A percentile compares a stretch with the other conserved stretches of the same genome.
Conservation (phyloP, 164 flowering plant species). For the Aristolochia fimbriata region DNA sequence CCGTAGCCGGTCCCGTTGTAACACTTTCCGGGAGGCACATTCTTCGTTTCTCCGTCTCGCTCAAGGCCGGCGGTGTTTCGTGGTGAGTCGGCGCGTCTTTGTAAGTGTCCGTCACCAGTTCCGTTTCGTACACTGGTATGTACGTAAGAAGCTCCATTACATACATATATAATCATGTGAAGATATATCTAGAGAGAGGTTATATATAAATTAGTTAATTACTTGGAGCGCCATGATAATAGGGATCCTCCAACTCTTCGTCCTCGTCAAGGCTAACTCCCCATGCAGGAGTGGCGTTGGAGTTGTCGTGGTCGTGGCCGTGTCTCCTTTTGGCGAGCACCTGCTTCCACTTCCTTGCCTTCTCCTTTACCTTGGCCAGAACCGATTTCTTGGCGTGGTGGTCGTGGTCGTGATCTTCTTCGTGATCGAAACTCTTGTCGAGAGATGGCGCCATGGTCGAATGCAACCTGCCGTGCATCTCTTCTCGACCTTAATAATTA, state of each 20-base stretch:
- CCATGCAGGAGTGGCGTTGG: constrained; percentile 31
- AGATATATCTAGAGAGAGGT: no score
- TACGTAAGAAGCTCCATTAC: no score
- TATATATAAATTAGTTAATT: constrained; percentile 8
- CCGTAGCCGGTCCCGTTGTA: no score
- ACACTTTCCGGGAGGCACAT: no score
- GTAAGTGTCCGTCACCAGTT: constrained; percentile 37
- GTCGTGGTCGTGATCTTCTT: constrained; percentile 24
- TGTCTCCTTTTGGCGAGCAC: constrained; percentile 41
- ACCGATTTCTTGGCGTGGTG: constrained; percentile 55
- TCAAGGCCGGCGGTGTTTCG: no score
- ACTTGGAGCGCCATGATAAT: constrained; percentile 73
- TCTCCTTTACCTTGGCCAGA: constrained; percentile 57
- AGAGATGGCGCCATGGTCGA: constrained; percentile 10
- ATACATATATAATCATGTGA: no score
- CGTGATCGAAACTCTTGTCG: constrained; percentile 27
- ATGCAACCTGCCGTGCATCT: no score
- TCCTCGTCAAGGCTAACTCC: constrained; percentile 47
- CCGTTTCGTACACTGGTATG: constrained; percentile 67
- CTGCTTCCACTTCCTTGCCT: constrained; percentile 44
- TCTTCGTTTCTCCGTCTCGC: no score
- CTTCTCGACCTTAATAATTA: no score
- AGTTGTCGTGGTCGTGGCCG: constrained; percentile 21
- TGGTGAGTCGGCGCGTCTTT: constrained; percentile 40
- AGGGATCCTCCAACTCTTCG: constrained; percentile 31